Evolutionary conservation across 2,329 filamentous ascomycete genomes (phyloP), one percentile per base, ranked within the genome.

Genomic region (Ophiostoma sp.): DNA sequence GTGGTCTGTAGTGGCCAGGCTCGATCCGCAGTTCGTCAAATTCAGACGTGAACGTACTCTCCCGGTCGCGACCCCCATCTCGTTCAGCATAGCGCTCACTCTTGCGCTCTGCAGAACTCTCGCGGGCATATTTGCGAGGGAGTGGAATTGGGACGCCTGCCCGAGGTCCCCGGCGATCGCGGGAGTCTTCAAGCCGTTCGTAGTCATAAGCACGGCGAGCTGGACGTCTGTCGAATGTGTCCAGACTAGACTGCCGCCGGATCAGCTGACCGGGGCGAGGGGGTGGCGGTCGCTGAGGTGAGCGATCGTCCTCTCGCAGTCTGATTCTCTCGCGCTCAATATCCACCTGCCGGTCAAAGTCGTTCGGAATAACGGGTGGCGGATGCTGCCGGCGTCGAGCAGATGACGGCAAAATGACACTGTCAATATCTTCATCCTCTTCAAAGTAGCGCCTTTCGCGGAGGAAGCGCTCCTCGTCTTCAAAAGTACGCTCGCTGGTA

Each of bases 181-280:
- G 4, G 4, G n/a, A 7, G 23, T 68, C 69, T 10, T 73, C 67
- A 57, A 70, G 7, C 13, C 64, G 20, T 10, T 72, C 69, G 33
- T 67, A 62, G 33, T 72, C 71, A 35, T 70, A 68, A n/a, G 64
- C 67, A 13, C 71, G 73, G 17, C 70, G 72, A 0, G 68, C 67
- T 1, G 91, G 90, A 36, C 88, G 88, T 67, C 93, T 89, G 79
- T 97, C 94, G 77, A 93, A 97, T 0, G 91, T 96, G 78, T 97
- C 94, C 54, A 97, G 84, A 68, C 93, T 96, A 17, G 93, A 96
- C 78, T 96, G 93, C 62, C 94, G 87, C 71, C 94, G 87, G 68
- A 95, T 77, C 73, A 94, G 84, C 39, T 90, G 85, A 41, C 85
- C 83, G 68, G 87, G 82, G 65, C 90, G 85, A 44, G 85, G 83